phyloP scores from a whole-genome alignment of 1,284 basidiomycete species.

The Cryptococcus amylolentus region DNA sequence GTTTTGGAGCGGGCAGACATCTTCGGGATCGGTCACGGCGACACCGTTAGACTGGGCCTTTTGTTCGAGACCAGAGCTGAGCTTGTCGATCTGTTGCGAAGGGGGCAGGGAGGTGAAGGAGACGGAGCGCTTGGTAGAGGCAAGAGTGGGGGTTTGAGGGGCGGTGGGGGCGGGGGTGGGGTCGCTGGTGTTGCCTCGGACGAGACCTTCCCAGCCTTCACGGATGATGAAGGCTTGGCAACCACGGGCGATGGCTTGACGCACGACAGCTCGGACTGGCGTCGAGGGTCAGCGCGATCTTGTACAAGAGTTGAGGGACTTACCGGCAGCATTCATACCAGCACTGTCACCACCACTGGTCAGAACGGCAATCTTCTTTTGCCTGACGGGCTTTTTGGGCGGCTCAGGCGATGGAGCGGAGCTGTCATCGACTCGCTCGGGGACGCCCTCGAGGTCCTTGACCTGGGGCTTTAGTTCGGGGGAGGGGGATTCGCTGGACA shows the following conservation, averaged over 20 bases:
- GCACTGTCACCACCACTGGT: constrained; percentile 97
- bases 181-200: constrained; percentile 54
- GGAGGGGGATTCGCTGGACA: background rate
- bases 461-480: constrained; percentile 1
- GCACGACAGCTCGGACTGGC: constrained; percentile 80
- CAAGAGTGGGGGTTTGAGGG: constrained; percentile 28
- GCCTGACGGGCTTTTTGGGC: constrained; percentile 14
- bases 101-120: constrained; percentile 41
- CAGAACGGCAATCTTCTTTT: constrained; percentile 74
- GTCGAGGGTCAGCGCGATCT: background rate
- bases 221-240: constrained; percentile 91
- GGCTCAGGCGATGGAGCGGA: background rate
- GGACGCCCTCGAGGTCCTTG: constrained; percentile 31
- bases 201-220: constrained; percentile 95
- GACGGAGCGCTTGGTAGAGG: constrained; percentile 22
- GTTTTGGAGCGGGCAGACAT: constrained; percentile 34
- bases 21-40: constrained; percentile 28
- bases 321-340: constrained; percentile 84
- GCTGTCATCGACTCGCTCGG: constrained; percentile 8
- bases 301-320: constrained; percentile 9
- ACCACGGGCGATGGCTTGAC: constrained; percentile 84
- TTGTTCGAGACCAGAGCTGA: constrained; percentile 15
- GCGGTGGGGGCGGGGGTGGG: constrained; percentile 34
- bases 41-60: constrained; percentile 18
- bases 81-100: constrained; percentile 26